Evolutionary conservation across 345 rosid genomes (phyloP).

Genomic region (Crucihimalaya himalaica): DNA sequence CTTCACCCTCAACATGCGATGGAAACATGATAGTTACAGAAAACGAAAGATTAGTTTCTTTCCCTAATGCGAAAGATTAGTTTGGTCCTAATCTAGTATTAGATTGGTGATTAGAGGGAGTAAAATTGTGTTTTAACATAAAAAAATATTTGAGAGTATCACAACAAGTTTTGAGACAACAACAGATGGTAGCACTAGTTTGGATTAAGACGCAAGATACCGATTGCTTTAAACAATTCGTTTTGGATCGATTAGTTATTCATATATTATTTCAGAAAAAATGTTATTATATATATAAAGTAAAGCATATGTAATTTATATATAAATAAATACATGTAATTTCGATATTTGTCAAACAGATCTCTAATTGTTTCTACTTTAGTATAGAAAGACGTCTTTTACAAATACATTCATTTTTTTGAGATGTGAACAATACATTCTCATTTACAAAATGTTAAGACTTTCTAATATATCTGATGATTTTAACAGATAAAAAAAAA

Average conservation of each 20-base stretch:
- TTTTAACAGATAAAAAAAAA: neutral
- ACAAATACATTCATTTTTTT: no score
- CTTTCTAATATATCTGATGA: neutral
- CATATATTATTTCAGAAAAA: no score
- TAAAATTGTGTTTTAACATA: constrained; percentile 1
- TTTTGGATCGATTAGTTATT: neutral
- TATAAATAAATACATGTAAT: no score
- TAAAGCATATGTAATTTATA: no score
- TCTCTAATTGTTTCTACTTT: no score
- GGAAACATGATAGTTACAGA: constrained; percentile 24
- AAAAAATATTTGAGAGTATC: neutral
- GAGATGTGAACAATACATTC: neutral
- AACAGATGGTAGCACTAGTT: neutral
- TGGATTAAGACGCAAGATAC: constrained; percentile 20
- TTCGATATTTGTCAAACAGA: no score
- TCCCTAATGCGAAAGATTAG: neutral
- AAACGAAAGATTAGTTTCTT: constrained; percentile 14
- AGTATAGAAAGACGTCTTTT: no score
- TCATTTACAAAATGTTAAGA: neutral
- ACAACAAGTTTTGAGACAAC: neutral
- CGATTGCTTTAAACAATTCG: constrained; percentile 10
- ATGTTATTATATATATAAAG: no score
- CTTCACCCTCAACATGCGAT: constrained; percentile 35
- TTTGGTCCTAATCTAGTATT: constrained; percentile 13
- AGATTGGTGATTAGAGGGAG: neutral